Base-by-base conservation (phyloP, 2,329 filamentous ascomycete species). In the Nannizziopsis arthrosporioides region DNA sequence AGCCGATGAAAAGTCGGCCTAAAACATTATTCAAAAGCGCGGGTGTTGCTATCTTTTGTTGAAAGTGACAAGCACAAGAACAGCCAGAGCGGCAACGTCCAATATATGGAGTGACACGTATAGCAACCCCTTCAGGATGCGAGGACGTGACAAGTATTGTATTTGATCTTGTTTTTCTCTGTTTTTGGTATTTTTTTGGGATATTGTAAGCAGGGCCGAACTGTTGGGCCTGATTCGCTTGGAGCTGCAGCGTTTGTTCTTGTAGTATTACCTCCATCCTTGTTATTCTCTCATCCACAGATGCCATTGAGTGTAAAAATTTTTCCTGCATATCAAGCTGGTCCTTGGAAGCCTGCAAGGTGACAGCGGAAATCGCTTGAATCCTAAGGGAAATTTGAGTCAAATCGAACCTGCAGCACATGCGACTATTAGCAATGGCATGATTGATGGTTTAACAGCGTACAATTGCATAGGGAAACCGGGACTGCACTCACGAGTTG, bases 1-100 rank as follows among this genome's bases (percentile, higher is more conserved):
- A 60, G 5, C 56, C 56, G 12, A 60, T 36, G 47, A 62, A 61
- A 6, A 62, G 48, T 22, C 56, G 54, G 8, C 60, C 57, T 31
- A 61, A 41, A n/a, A 61, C 36, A 34, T 54, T 54, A 34, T 57
- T 51, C 9, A 56, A 44, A 35, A 54, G 46, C 6, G 45, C 51
- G 15, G 59, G 56, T 2, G 55, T 53, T 7, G 55, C 49, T 6
- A 54, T 49, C 44, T 54, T 57, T 38, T 48, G 51, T 9, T 49
- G 41, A 4, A 46, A 31, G 45, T 60, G 58, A 37, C 58, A 61
- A 19, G 40, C 36, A 48, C 57, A 59, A 9, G 41, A 22, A 47
- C 58, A 60, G 4, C 48, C 48, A 11, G 44, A 47, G 2, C 53
- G 50, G 40, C 58, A 59, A 3, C 43, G 32, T 9, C 51, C 38